These are phyloP conservation scores for Boletus barrowsii DNA, from an alignment of 768 basidiomycete species.

Conservation along the genomic window DNA sequence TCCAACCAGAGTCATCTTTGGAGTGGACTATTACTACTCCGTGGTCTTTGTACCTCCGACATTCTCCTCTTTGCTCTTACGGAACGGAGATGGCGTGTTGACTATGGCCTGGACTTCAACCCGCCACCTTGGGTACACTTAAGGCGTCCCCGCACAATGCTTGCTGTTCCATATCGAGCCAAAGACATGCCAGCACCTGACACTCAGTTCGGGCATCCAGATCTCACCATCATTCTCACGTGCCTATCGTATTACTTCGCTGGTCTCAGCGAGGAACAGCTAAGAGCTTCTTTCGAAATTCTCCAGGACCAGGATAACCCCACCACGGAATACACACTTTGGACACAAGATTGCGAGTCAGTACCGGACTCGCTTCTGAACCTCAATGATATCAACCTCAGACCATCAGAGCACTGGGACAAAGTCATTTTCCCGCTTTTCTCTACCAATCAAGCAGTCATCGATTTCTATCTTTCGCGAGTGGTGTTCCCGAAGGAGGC, in stretches of 20 bases:
- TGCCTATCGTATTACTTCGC: constrained; percentile 33
- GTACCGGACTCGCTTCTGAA: not conserved
- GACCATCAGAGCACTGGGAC: constrained; percentile 9
- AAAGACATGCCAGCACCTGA: constrained; percentile 32
- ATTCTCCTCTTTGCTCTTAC: too few relatives aligned
- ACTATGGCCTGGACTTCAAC: not conserved
- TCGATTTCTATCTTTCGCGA: constrained; percentile 21
- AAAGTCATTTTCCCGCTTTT: not conserved
- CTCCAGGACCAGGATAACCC: constrained; percentile 4
- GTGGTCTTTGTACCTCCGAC: too few relatives aligned
- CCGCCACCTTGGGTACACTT: too few relatives aligned
- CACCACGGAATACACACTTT: not conserved
- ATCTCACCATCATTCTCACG: constrained; percentile 30
- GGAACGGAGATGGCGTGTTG: not conserved
- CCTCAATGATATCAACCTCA: not conserved
- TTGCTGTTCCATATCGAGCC: constrained; percentile 28
- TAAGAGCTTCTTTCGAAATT: not conserved
- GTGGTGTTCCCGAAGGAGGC: constrained; percentile 35
- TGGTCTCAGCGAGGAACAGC: not conserved
- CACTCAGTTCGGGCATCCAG: constrained; percentile 37
- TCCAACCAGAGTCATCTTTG: too few relatives aligned
- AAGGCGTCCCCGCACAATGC: too few relatives aligned
- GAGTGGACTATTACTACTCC: too few relatives aligned
- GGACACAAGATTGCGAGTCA: not conserved
- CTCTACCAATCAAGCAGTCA: not conserved